These are phyloP conservation scores for Xylaria digitata DNA, from an alignment of 2,329 filamentous ascomycete genomes.

Conservation along the genomic window DNA sequence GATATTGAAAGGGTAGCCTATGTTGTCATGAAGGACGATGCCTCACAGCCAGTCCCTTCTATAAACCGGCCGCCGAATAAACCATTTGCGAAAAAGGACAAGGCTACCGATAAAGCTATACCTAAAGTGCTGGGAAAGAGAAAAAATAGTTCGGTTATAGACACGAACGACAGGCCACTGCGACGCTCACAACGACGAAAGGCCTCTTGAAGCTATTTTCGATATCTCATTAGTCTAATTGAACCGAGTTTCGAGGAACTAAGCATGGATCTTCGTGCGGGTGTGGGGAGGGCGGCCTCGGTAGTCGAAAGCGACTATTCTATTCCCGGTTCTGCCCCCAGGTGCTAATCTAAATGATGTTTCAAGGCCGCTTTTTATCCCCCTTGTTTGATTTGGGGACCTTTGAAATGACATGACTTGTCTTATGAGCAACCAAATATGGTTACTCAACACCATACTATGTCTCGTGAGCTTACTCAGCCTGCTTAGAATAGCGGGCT, in stretches of 20 bases:
- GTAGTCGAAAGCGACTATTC: not conserved
- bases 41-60: conserved; percentile 19
- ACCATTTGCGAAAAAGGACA: conserved; percentile 27
- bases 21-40: conserved; percentile 66
- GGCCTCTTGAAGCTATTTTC: conserved; percentile 17
- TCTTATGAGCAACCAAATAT: not conserved
- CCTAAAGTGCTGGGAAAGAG: conserved; percentile 30
- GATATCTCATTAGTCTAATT: not conserved
- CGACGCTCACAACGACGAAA: conserved; percentile 36
- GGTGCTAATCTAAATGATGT: conserved; percentile 1
- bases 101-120: conserved; percentile 25
- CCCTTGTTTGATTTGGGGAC: not conserved
- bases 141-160: conserved; percentile 12
- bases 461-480: conserved; percentile 18
- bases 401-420: not conserved
- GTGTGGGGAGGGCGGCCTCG: not conserved
- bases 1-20: conserved; percentile 78
- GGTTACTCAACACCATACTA: not conserved
- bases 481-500: conserved; percentile 26
- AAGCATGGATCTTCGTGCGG: not conserved
- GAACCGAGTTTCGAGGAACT: not conserved
- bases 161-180: conserved; percentile 12
- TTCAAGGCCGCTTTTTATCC: conserved; percentile 1
- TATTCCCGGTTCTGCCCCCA: not conserved
- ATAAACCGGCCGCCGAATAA: conserved; percentile 12